phyloP scores from a whole-genome alignment of 1,139 yeast genomes.

The Protomyces macrosporus region DNA sequence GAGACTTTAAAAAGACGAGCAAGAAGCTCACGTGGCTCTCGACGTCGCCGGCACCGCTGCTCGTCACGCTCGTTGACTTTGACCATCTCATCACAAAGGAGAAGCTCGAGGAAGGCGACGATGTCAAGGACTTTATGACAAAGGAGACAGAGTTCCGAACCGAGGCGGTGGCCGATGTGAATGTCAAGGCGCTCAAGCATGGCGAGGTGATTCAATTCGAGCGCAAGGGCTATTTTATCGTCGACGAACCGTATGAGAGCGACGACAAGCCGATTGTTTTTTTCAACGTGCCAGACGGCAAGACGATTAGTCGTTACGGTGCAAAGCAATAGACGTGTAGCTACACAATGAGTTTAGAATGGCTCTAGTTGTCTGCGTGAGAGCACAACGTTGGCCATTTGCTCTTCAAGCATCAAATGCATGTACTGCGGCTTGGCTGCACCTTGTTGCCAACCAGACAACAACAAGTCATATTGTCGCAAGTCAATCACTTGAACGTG shows the following conservation, averaged over 20 bases:
- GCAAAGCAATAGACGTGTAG: constrained; percentile 45
- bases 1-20: constrained; percentile 95
- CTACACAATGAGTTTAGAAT: not conserved
- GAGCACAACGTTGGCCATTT: not conserved
- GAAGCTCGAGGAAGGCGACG: constrained; percentile 90
- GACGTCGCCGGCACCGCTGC: constrained; percentile 56
- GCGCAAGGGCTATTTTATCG: constrained; percentile 92
- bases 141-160: constrained; percentile 82
- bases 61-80: constrained; percentile 80
- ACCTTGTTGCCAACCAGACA: not conserved
- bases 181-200: constrained; percentile 65
- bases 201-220: constrained; percentile 93
- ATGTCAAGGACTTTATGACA: constrained; percentile 87
- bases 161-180: constrained; percentile 72
- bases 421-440: not conserved
- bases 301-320: constrained; percentile 77
- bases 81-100: constrained; percentile 96
- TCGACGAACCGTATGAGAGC: constrained; percentile 55
- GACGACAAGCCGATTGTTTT: constrained; percentile 59
- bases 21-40: constrained; percentile 97
- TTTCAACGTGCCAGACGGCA: constrained; percentile 96
- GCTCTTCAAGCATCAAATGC: not conserved
- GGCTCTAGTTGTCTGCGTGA: not conserved
- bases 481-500: not conserved
- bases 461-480: not conserved